Base-by-base conservation (phyloP, 192 early-diverging fungal species). In the Linnemannia zychae region DNA sequence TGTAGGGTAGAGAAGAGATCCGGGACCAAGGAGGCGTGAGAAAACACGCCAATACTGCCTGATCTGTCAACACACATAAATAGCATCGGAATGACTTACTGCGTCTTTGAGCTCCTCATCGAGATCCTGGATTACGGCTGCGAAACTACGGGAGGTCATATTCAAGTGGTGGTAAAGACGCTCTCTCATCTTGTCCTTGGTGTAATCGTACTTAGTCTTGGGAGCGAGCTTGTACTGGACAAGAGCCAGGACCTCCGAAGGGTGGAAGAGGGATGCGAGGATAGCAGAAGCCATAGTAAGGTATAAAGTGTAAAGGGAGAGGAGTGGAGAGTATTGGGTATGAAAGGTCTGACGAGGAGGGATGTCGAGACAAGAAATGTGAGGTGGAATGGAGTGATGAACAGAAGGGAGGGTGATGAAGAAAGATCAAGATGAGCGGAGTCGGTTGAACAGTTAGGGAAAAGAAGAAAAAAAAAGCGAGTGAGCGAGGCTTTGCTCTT, bases 131-230 rank as follows among this genome's bases (percentile, higher is more conserved):
- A 99, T 99, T 71, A 99, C 98, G 38, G 96, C 93, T 31, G 97
- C 94, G 88, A 99, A 99, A 75, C 97, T 98, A 65, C 99, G 96
- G 67, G 98, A 99, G 44, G 98, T 99, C 92, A 93, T 90, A 89
- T 95, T 95, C 70, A 99, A 90, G 88, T 96, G 97, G 80, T 96
- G 89, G 90, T 99, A 99, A 90, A 97, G 96, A 72, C 90, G 89
- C 80, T 90, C 91, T 80, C 93, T 93, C 28, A 73, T 81, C 48
- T 91, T 87, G 60, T 90, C 79, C 31, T 81, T 80, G 20, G 76
- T 81, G 36, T 91, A 92, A 74, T 92, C 91, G 53, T 90, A 85
- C 52, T 92, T 90, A 13, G 93, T 89, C 52, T 90, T 85, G 18
- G 86, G 67, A 15, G 80, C 77, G 40, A 86, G 73, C 31, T 92